Evolutionary conservation across 305 asterid species (phyloP).

Genomic region (Plantago coronopus): DNA sequence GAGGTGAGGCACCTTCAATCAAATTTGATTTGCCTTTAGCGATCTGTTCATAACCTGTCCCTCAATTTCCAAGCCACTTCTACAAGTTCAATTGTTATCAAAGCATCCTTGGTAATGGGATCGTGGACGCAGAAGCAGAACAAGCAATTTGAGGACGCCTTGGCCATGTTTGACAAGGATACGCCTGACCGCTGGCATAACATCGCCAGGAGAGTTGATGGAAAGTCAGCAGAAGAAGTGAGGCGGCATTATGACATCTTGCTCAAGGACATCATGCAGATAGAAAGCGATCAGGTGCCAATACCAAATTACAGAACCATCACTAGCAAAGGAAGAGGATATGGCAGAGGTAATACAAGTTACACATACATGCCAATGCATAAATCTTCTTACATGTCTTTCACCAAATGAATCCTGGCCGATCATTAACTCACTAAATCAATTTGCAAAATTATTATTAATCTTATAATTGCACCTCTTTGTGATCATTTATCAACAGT

Average conservation of each 20-base stretch:
- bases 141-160: constrained; percentile 85
- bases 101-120: constrained; percentile 14
- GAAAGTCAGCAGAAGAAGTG: constrained; percentile 75
- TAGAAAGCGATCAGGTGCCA: constrained; percentile 65
- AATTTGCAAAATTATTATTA: neutral
- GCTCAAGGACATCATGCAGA: constrained; percentile 60
- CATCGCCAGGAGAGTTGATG: constrained; percentile 67
- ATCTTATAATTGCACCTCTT: no score
- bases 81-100: no score
- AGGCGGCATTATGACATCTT: constrained; percentile 61
- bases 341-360: constrained; percentile 42
- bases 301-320: constrained; percentile 59
- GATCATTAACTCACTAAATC: neutral
- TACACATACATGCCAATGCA: neutral
- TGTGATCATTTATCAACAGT: neutral
- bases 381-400: constrained; percentile 8
- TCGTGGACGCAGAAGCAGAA: constrained; percentile 73
- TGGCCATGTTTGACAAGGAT: constrained; percentile 68
- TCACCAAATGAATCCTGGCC: neutral
- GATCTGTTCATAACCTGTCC: neutral
- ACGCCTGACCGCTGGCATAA: constrained; percentile 86
- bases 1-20: neutral
- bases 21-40: neutral
- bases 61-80: constrained; percentile 23
- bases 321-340: constrained; percentile 34